These are phyloP conservation scores for Leccinum obscurum DNA, from an alignment of 768 basidiomycete genomes.

Conservation along the genomic window DNA sequence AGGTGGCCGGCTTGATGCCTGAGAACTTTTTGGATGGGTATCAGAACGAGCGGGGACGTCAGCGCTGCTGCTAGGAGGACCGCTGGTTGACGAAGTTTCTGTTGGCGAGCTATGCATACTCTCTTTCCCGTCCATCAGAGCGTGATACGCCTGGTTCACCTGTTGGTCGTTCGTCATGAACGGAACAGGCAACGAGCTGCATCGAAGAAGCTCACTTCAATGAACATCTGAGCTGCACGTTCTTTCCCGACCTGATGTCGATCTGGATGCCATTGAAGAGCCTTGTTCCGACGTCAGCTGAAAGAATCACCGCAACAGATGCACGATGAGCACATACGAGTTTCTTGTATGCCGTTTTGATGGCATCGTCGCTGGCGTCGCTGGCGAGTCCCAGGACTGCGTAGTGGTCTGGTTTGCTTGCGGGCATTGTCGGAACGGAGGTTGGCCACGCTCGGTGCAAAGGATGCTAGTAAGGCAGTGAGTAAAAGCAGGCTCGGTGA, in stretches of 20 bases:
- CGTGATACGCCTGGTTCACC: slow-evolving; percentile 59
- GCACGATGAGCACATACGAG: slow-evolving; percentile 42
- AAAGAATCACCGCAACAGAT: slow-evolving; percentile 25
- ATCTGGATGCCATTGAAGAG: slow-evolving; percentile 69
- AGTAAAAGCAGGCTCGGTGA: slow-evolving; percentile 8
- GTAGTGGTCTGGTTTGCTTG: slow-evolving; percentile 32
- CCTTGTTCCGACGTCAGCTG: slow-evolving; percentile 36
- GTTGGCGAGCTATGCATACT: slow-evolving; percentile 29
- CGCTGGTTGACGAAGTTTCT: slow-evolving; percentile 27
- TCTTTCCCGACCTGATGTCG: slow-evolving; percentile 55
- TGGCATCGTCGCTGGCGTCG: slow-evolving; percentile 49
- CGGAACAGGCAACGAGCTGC: neutral
- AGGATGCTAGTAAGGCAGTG: slow-evolving; percentile 3
- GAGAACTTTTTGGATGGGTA: slow-evolving; percentile 23
- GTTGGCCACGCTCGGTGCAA: slow-evolving; percentile 11
- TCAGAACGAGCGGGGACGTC: slow-evolving; percentile 26
- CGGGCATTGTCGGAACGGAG: slow-evolving; percentile 30
- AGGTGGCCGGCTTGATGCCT: slow-evolving; percentile 30
- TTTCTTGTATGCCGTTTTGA: slow-evolving; percentile 62
- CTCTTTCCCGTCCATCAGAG: slow-evolving; percentile 46
- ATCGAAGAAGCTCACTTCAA: slow-evolving; percentile 45
- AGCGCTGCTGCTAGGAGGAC: slow-evolving; percentile 18
- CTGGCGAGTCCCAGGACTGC: slow-evolving; percentile 46
- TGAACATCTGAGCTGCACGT: slow-evolving; percentile 53
- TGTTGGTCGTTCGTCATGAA: slow-evolving; percentile 20